Evolutionary conservation across 148 eudicot genomes (phyloP), one percentile per base, ranked within the genome.

Genomic region (Cornus florida): DNA sequence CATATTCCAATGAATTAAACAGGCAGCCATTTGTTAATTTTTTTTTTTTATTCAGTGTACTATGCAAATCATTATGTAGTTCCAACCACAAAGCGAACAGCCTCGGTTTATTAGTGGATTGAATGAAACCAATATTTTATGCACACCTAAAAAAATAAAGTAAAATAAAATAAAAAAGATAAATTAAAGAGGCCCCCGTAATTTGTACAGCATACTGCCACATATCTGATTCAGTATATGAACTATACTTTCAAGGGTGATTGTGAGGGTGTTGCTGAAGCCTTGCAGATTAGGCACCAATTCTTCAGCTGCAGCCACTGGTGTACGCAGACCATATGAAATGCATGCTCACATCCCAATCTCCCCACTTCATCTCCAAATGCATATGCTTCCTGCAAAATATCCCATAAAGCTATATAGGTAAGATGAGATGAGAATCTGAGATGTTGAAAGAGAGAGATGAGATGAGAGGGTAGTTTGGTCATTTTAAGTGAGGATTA

Each of bases 211-310:
- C 20, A n/a, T 62, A n/a, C 20, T 17, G 19, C 20, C 66, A 62
- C 20, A 53, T 53, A n/a, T 62, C 66, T n/a, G 24, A 62, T 1
- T 20, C 8, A 1, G 66, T 13, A n/a, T 17, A 6, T 62, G 23
- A 53, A 53, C 59, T 28, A 74, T 33, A 71, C 32, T 76, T 28
- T 3, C 41, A 72, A 9, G 79, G 84, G 62, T 22, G 87, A 73
- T 32, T 82, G 72, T 6, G 87, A 70, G 56, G 91, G 79, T n/a
- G 79, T 83, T 20, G 86, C 97, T 3, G 93, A 87, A 74, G 83
- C 80, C 87, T 95, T 95, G 93, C 99, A 96, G 79, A 96, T 86
- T 12, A 98, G 99, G 81, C 99, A 96, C 99, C 99, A 96, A 80
- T 93, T 96, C 90, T 96, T 96, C 66, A 91, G 82, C 79, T 85